Conservation (phyloP, 371 early-diverging fungal genomes). For the Mycotypha africana region DNA sequence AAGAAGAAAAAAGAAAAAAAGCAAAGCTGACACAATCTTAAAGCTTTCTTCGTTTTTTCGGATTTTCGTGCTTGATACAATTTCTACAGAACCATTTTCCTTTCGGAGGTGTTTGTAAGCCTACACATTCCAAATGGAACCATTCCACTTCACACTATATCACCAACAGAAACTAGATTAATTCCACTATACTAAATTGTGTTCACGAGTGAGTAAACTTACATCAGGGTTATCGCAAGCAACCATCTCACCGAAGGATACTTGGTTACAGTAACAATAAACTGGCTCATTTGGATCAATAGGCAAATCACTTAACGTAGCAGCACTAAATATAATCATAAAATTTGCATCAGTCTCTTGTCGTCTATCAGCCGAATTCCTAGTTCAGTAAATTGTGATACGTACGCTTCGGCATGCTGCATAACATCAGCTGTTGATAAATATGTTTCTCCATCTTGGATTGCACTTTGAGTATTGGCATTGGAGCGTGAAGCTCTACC, state of each 20-base stretch:
- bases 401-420: constrained; percentile 39
- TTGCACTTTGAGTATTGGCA: background rate
- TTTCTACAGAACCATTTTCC: constrained; percentile 92
- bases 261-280: constrained; percentile 92
- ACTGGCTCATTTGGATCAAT: constrained; percentile 95
- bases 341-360: too few species aligned
- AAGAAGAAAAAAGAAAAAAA: constrained; percentile 23
- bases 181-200: background rate
- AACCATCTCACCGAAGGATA: constrained; percentile 97
- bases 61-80: constrained; percentile 31
- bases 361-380: too few species aligned
- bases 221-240: constrained; percentile 92
- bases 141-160: constrained; percentile 86
- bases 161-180: background rate
- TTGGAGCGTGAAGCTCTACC: background rate
- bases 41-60: background rate
- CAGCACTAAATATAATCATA: constrained; percentile 18
- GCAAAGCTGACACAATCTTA: constrained; percentile 1
- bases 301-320: constrained; percentile 60
- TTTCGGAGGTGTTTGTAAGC: constrained; percentile 72
- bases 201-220: constrained; percentile 11
- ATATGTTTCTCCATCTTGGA: constrained; percentile 5
- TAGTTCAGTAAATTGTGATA: background rate
- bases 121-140: constrained; percentile 94
- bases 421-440: constrained; percentile 26